Base-by-base conservation (phyloP, 495 filamentous ascomycete genomes). In the Aspergillus wentii region DNA sequence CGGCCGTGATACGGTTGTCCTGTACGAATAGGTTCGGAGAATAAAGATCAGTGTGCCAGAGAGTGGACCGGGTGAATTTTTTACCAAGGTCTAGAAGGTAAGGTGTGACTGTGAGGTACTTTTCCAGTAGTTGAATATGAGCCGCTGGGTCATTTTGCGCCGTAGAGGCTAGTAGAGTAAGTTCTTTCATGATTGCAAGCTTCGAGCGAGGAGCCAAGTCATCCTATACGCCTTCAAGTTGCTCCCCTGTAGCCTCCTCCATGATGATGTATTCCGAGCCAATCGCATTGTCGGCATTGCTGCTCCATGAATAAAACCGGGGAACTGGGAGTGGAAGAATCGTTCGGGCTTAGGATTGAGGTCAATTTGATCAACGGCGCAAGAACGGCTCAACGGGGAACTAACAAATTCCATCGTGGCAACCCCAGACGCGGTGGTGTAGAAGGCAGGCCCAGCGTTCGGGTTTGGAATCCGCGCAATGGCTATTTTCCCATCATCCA, bases 1-100 rank as follows among this genome's bases (percentile, higher is more conserved):
- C 35, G 8, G 54, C 34, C 6, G 56, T 38, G 14, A 66, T 55
- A 30, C 32, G 17, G n/a, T 38, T 33, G 8, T 57, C 33, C 32
- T 56, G 35, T 4, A 67, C 43, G 29, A 67, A 66, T 5, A 71
- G 40, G 39, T 71, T 71, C 0, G 53, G 51, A 16, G 56, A 49
- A 39, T 62, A 61, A 26, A 71, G 55, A 31, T 71, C 64, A 5
- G 27, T 21, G 34, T 71, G 59, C 59, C 57, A 67, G 10, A 68
- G 25, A 16, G 32, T 48, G 17, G 61, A 40, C 3, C 44, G 40
- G 33, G 1, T 23, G 6, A 64, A 44, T 8, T 20, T 9, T 26
- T 33, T 11, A n/a, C 57, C 46, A 19, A 46, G 37, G 26, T 49
- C 49, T 22, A 66, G 16, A n/a, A 66, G 41, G 35, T 31, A 41